Conservation (phyloP, 2,329 filamentous ascomycete species). For the Emergomyces pasteurianus region DNA sequence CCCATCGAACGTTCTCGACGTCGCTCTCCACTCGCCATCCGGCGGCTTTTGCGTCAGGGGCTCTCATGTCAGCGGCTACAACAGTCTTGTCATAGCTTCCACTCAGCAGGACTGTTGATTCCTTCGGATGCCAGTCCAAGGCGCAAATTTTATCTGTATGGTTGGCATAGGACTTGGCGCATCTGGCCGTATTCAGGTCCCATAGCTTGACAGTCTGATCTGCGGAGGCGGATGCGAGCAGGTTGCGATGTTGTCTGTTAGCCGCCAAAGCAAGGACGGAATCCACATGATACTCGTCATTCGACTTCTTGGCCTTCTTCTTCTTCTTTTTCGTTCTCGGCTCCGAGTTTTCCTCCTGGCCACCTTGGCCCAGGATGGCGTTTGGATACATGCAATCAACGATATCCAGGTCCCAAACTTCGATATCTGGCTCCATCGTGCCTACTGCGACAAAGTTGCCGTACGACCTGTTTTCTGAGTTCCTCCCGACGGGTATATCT, state of each 20-base stretch:
- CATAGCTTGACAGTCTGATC: conserved; percentile 97
- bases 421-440: conserved; percentile 96
- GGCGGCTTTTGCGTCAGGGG: conserved; percentile 67
- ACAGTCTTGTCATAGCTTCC: conserved; percentile 93
- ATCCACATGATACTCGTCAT: conserved; percentile 88
- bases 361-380: conserved; percentile 75
- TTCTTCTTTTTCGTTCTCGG: conserved; percentile 57
- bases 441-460: conserved; percentile 93
- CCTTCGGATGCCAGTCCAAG: conserved; percentile 78
- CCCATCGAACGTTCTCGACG: conserved; percentile 85
- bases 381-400: conserved; percentile 98
- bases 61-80: conserved; percentile 91
- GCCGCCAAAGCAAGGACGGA: conserved; percentile 82
- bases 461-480: conserved; percentile 49
- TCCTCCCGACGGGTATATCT: conserved; percentile 74
- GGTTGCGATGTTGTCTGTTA: conserved; percentile 85
- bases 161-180: conserved; percentile 88
- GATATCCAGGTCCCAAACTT: conserved; percentile 94
- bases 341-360: conserved; percentile 37
- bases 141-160: conserved; percentile 98
- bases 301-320: conserved; percentile 79
- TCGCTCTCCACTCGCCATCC: conserved; percentile 93
- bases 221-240: conserved; percentile 87
- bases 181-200: conserved; percentile 85
- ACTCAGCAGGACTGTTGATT: conserved; percentile 79